phyloP scores from a whole-genome alignment of 225 moss, liverwort and hornwort species.

The Marchantia paleacea region DNA sequence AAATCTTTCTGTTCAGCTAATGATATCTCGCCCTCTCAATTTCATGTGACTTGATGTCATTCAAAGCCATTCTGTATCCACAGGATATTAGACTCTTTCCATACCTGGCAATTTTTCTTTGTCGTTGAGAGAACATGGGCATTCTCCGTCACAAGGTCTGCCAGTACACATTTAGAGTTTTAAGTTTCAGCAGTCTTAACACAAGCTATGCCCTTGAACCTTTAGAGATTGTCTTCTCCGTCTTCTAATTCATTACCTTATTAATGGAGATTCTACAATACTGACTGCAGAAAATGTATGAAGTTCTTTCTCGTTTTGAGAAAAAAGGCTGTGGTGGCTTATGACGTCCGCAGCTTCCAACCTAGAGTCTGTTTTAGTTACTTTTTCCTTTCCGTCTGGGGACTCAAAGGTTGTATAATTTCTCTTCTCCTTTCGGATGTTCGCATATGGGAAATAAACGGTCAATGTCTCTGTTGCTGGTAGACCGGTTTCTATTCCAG shows the following conservation, averaged over 20 bases:
- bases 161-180: not conserved
- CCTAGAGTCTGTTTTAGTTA: not conserved
- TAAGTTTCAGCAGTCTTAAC: too few species aligned
- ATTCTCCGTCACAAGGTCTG: not conserved
- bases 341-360: not conserved
- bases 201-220: too few species aligned
- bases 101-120: not conserved
- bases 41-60: too few species aligned
- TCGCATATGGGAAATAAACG: constrained; percentile 13
- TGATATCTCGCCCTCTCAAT: too few species aligned
- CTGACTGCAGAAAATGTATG: too few species aligned
- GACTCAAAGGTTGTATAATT: not conserved
- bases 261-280: not conserved
- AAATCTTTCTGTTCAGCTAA: too few species aligned
- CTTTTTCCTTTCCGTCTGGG: not conserved
- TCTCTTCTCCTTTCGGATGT: not conserved
- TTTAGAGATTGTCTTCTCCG: not conserved
- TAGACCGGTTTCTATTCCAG: not conserved
- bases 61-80: too few species aligned
- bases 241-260: not conserved
- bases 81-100: too few species aligned
- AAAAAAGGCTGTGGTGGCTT: not conserved
- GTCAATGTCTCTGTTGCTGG: constrained; percentile 10
- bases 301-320: not conserved
- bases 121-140: not conserved